phyloP scores from a whole-genome alignment of 164 flowering plant species.

The Vitis vinifera region ASM3070453v1 NC_081822.1:5328001-5328500 shows the following conservation, averaged over 20 bases:
- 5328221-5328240: conserved; percentile 22
- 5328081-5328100: too few species aligned
- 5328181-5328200: conserved; percentile 4
- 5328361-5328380: too few species aligned
- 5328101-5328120: conserved; percentile 4
- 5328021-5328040: too few species aligned
- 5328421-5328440: too few species aligned
- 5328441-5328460: too few species aligned
- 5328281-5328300: conserved; percentile 17
- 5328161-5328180: not conserved
- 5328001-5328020: too few species aligned
- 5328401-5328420: too few species aligned
- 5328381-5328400: too few species aligned
- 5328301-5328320: not conserved
- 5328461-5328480: conserved; percentile 14
- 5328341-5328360: too few species aligned
- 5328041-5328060: too few species aligned
- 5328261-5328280: not conserved
- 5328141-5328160: conserved; percentile 16
- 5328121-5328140: conserved; percentile 34
- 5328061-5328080: too few species aligned
- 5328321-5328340: too few species aligned
- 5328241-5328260: conserved; percentile 11
- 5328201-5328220: conserved; percentile 28
- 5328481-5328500: conserved; percentile 44